Base-by-base conservation (phyloP, 192 early-diverging fungal genomes). In the Umbelopsis isabellina region DNA sequence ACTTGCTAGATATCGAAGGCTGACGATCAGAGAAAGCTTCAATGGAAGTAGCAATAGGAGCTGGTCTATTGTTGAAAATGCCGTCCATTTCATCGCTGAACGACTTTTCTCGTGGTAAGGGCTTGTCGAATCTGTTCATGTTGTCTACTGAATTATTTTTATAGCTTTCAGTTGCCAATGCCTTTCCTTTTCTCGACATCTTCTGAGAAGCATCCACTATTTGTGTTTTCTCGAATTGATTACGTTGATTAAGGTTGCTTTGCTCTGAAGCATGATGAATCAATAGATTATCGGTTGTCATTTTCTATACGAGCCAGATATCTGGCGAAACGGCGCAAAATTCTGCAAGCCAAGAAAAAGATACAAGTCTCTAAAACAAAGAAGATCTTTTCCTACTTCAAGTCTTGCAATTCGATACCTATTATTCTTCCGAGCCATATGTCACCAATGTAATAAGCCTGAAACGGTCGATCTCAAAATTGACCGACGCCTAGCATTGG, bases 401-500 rank as follows among this genome's bases (percentile, higher is more conserved):
- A 35, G 16, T 1, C 6, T 30, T 30, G 25, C 18, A 61, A 61
- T 61, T 35, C 55, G 30, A 35, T 35, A 30, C 27, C 33, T 61
- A 61, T 61, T 61, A 61, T 61, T 61, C 10, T 61, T 61, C 55
- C 55, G 55, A 61, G 55, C 4, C 4, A 61, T 61, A 25, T 35
- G 8, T 41, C 37, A 41, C 27, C 33, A 35, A 61, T 61, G 27
- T 30, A 61, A 61, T 52, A 52, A 52, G 22, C 51, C 51, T 52
- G 51, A 52, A 52, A 35, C 55, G 16, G 55, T 61, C 55, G 25
- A 61, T 61, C 55, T 61, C 55, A 35, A 61, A 61, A 61, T 61
- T 35, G 30, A 61, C 55, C 55, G 30, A 33, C 55, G 55, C 55
- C 55, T 22, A 22, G 15, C 25, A 61, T 61, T 37, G 27, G 33